Conservation (phyloP, 73 alveolate species). For the Paramecium biaurelia region DNA sequence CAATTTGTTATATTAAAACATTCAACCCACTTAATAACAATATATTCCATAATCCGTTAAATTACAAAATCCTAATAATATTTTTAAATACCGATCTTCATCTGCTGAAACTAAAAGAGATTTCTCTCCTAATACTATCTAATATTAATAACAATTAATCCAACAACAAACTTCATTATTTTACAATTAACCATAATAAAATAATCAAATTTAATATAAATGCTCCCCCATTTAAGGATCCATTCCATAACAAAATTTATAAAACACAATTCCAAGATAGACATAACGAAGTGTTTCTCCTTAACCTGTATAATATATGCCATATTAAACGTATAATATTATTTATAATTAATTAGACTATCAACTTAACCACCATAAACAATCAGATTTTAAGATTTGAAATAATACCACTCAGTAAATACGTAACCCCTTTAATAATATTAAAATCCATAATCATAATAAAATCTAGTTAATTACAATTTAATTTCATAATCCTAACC, state of each 20-base stretch:
- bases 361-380: not conserved
- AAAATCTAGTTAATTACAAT: not conserved
- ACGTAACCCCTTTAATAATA: not conserved
- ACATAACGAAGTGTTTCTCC: not conserved
- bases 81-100: not conserved
- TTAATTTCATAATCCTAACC: not conserved
- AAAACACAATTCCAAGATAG: not conserved
- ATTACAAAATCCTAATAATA: not conserved
- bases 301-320: not conserved
- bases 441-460: not conserved
- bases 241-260: not conserved
- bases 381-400: not conserved
- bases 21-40: not conserved
- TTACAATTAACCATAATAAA: not conserved
- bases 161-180: not conserved
- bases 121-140: not conserved
- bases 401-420: not conserved
- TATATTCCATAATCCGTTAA: not conserved
- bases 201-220: not conserved
- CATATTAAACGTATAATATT: not conserved
- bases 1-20: not conserved
- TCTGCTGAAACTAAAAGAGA: slow-evolving; percentile 13
- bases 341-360: too few species aligned
- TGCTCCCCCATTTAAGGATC: not conserved
- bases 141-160: not conserved